These are phyloP conservation scores for Hyaloscypha finlandica DNA, from an alignment of 495 filamentous ascomycete genomes.

Conservation along the genomic window DNA sequence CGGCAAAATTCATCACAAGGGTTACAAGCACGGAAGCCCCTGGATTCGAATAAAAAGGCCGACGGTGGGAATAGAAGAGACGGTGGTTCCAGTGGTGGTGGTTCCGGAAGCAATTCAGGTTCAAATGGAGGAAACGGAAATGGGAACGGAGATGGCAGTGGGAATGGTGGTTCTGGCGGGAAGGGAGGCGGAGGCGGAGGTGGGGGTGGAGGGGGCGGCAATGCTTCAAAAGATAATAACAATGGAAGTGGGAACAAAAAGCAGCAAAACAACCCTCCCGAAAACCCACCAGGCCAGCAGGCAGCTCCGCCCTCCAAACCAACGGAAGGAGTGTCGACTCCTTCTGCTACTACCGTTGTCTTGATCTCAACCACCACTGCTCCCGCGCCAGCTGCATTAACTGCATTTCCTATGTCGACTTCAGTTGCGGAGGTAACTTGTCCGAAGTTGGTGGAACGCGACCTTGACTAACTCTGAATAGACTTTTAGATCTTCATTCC, in stretches of 20 bases:
- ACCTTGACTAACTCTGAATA: constrained; percentile 14
- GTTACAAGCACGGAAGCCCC: background rate
- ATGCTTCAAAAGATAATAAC: background rate
- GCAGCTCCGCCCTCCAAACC: background rate
- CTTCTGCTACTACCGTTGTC: constrained; percentile 12
- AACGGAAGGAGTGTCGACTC: background rate
- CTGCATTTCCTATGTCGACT: background rate
- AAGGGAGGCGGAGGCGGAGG: constrained; percentile 5
- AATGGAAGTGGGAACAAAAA: background rate
- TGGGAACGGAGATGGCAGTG: constrained; percentile 18
- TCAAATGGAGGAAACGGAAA: constrained; percentile 21
- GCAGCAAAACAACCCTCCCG: background rate
- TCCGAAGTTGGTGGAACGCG: background rate
- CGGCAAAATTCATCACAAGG: constrained; percentile 6
- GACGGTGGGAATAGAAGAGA: constrained; percentile 10
- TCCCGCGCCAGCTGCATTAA: background rate
- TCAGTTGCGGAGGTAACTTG: background rate
- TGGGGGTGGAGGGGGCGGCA: constrained; percentile 12
- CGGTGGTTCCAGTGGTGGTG: background rate
- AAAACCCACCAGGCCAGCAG: background rate
- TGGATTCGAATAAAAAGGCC: background rate
- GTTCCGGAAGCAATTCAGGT: background rate
- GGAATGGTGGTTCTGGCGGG: constrained; percentile 19
- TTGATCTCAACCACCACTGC: constrained; percentile 5
- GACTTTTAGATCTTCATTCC: constrained; percentile 10